Conservation (phyloP, 108 stramenopile genomes). For the Parmales sp. region DNA sequence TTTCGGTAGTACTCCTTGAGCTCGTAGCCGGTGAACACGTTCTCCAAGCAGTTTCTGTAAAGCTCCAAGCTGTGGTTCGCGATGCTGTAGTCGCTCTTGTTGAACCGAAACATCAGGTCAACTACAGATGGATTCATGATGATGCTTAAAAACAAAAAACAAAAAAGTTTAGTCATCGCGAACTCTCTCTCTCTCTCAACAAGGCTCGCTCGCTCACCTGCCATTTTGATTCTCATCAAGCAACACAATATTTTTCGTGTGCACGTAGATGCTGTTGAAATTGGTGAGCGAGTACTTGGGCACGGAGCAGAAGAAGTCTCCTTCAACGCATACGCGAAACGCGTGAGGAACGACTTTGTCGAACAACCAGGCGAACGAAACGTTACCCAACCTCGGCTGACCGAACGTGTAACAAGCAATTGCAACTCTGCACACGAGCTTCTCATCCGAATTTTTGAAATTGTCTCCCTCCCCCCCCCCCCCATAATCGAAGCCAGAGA, state of each 20-base stretch:
- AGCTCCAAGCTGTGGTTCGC: constrained; percentile 49
- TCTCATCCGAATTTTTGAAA: background rate
- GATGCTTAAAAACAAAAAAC: too few species aligned
- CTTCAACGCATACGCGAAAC: constrained; percentile 27
- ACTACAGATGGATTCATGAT: constrained; percentile 68
- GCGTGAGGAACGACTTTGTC: constrained; percentile 64
- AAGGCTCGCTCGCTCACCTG: too few species aligned
- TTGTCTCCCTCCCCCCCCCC: background rate
- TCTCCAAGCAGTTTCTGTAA: constrained; percentile 60
- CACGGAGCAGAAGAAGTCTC: constrained; percentile 33
- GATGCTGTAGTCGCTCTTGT: constrained; percentile 55
- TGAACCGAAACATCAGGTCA: constrained; percentile 64
- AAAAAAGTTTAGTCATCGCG: too few species aligned
- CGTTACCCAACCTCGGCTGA: constrained; percentile 38
- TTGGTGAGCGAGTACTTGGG: constrained; percentile 35
- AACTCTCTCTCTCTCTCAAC: too few species aligned
- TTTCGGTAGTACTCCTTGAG: constrained; percentile 59
- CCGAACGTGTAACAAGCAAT: background rate
- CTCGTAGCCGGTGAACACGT: constrained; percentile 44
- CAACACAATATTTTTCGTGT: constrained; percentile 60
- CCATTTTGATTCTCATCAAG: constrained; percentile 66
- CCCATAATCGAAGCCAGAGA: background rate
- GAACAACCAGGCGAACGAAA: constrained; percentile 51
- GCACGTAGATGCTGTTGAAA: constrained; percentile 56
- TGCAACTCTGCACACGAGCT: background rate